Evolutionary conservation across 2,329 filamentous ascomycete genomes (phyloP), one percentile per base, ranked within the genome.

Genomic region (Trichoderma koningiopsis): DNA sequence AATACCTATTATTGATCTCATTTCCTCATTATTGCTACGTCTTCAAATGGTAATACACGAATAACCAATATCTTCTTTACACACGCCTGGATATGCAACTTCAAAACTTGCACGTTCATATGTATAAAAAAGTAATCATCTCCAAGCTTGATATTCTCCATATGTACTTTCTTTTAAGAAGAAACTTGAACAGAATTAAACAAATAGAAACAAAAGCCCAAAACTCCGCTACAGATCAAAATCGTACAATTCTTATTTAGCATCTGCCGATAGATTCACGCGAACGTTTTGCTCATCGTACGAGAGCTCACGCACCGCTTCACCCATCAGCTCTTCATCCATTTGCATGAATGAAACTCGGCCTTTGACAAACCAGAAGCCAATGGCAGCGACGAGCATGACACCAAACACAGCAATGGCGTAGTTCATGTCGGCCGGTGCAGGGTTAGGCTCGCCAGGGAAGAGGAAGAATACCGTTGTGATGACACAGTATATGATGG

Each of bases 391-490:
- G 3, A 86, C 77, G 63, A 87, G 71, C 84, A 87, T 86, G 27
- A 87, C 80, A 1, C 84, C 85, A 72, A 87, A 87, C 0, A 87
- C 85, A 0, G 83, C 85, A 72, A 87, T 86, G 6, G 86, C 85
- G 73, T 83, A 87, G 75, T 87, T 87, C 85, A 87, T 87, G 70
- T 87, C 84, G n/a, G 77, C 76, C 0, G 78, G 74, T 0, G 80
- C 71, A 0, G 85, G 85, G 69, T 81, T 81, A 0, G 85, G 85
- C 0, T 68, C 70, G 0, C 76, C 76, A 0, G 85, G 85, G 72
- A 87, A 87, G 74, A 87, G 84, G 80, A 87, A 87, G 75, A 87
- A 86, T 31, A 87, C 79, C 0, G 84, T 85, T 1, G 84, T 86
- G 65, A 87, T 75, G 62, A 75, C 75, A 73, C 85, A 87, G 75